Base-by-base conservation (phyloP, 768 basidiomycete genomes). In the Guyanaporus albipodus region DNA sequence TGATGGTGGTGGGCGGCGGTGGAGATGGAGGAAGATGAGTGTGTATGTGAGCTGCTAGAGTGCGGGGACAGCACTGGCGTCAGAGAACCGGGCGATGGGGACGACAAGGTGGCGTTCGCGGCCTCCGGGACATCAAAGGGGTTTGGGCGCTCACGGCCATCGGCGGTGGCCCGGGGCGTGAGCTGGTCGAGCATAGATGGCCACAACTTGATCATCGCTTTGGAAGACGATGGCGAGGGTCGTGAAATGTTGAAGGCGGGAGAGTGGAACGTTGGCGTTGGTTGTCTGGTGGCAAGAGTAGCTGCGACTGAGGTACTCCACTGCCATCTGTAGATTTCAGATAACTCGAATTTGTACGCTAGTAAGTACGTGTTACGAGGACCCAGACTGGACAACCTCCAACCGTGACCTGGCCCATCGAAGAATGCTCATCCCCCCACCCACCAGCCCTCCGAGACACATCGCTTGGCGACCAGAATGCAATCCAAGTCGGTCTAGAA, bases 131-230 rank as follows among this genome's bases (percentile, higher is more conserved):
- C 46, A 52, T 88, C 84, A 60, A 87, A 87, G 4, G 85, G 86
- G 60, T 87, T 84, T 49, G 50, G 59, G 44, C 72, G 71, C 57
- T 75, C 75, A 43, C 55, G 67, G 53, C 72, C 67, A 54, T 70
- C 67, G 45, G 69, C 60, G 33, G 57, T 59, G 10, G 76, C 73
- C 44, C 74, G 74, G 29, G 86, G 84, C 0, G 85, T 90, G 42
- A 77, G 70, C 58, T 80, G 80, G 57, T 82, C 82, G 42, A 62
- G 63, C 52, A 66, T 64, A 44, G 60, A 61, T 40, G 82, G 77
- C 87, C 87, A 85, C 51, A 87, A 70, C 60, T 80, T 83, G 55
- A 88, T 72, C 81, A 87, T 85, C 44, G 66, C 62, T 52, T 61
- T 63, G 32, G 64, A 61, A 40, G 51, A 62, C 21, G 63, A 63